Percentiles rank a stretch among this genome's conserved stretches.
These are phyloP conservation scores for Albizia julibrissin DNA, from an alignment of 306 rosid species.

Conservation along the genomic window DNA sequence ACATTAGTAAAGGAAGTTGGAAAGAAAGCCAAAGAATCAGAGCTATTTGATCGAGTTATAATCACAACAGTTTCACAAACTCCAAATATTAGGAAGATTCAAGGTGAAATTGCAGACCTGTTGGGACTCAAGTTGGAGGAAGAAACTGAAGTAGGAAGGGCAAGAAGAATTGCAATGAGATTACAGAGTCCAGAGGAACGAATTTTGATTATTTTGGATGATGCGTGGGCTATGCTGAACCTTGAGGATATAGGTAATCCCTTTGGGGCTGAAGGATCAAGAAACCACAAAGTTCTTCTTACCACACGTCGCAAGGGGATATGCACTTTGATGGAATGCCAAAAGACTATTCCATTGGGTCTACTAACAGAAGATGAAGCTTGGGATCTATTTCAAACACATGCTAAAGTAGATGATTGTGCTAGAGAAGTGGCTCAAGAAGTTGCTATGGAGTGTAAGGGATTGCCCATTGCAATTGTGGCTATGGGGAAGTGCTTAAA, in stretches of 20 bases:
- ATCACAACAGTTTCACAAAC: neutral
- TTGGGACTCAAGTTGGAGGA: neutral
- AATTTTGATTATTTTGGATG: neutral
- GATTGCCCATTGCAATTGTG: conserved; percentile 1
- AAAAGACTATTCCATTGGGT: neutral
- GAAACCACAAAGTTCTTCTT: neutral
- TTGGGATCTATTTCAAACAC: neutral
- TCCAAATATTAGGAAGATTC: neutral
- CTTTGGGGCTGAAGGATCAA: neutral
- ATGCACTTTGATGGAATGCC: neutral
- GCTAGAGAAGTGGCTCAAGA: neutral
- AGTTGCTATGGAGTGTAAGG: neutral
- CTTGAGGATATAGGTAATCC: neutral
- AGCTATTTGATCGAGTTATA: neutral
- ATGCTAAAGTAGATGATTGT: neutral
- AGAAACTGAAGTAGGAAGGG: neutral
- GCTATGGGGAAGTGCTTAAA: neutral
- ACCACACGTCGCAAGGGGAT: neutral
- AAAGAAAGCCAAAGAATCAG: neutral
- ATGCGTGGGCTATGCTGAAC: neutral
- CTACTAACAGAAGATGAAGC: neutral
- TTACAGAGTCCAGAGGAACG: too few relatives aligned
- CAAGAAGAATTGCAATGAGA: too few relatives aligned
- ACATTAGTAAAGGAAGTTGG: neutral
- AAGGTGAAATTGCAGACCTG: neutral